Base-by-base conservation (phyloP, 2,329 filamentous ascomycete genomes). In the Corniculantispora saksenae region DNA sequence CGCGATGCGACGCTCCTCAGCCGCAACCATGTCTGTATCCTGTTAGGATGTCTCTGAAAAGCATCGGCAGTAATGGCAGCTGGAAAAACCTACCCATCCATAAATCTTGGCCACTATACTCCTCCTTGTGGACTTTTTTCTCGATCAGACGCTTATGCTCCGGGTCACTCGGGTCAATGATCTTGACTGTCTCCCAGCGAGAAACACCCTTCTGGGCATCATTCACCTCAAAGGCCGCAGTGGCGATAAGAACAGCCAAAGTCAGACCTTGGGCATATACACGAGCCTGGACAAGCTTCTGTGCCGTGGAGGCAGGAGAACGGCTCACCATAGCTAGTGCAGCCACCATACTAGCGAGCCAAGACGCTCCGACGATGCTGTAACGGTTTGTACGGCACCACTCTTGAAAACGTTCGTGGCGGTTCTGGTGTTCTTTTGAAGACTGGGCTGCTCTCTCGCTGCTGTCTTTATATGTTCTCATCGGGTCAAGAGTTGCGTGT, bases 211-310 rank as follows among this genome's bases (percentile, higher is more conserved):
- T 86, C 75, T 88, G 89, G 70, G 90, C 91, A 78, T 99, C 95
- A 62, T 78, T 79, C 69, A 86, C 83, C 86, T 97, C 94, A 72
- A 97, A 91, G 13, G 88, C 91, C 55, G 94, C 93, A 38, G 89
- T 91, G 64, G 92, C 88, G 74, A 97, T 86, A 64, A 97, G 83
- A 60, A 97, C 92, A 68, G 90, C 91, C 55, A 97, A 82, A 6
- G 94, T 97, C 71, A 97, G 81, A 7, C 91, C 93, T 82, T 97
- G 94, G 3, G 94, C 94, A 79, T 97, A 97, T 69, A 97, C 91
- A 86, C 94, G 90, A 27, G 93, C 94, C 84, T 97, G 94, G 19
- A 97, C 94, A 25, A 97, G 81, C 84, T 97, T 97, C 83, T 97
- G 94, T 67, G 86, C 81, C 2, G 88, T 89, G 58, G 85, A 87